Base-by-base conservation (phyloP, 2,329 filamentous ascomycete species). In the Penicillium fuscoglaucum region DNA sequence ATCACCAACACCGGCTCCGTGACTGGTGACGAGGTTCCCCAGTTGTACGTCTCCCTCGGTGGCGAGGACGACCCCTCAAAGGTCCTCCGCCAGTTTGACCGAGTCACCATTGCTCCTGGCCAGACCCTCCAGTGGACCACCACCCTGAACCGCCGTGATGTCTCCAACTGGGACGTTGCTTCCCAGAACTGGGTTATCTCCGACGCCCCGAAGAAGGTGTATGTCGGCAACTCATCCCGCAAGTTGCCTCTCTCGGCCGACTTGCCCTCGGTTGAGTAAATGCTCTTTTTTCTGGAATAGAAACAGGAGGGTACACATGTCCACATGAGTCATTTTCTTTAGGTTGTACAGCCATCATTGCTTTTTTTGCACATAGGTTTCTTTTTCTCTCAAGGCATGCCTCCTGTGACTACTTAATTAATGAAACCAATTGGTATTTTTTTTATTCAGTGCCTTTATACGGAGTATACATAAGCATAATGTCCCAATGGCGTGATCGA, bases 121-220 rank as follows among this genome's bases (percentile, higher is more conserved):
- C 74, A 85, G 74, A 85, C 82, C 52, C 81, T 79, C 4, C 84
- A 81, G 2, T 96, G 95, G 79, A 80, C 74, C 0, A 87, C 85
- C 0, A 83, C 87, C 17, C 76, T 97, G 55, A 92, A 87, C 6
- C 84, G 93, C 40, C 86, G 91, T 57, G 93, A 97, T 70, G 66
- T 97, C 56, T 91, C 88, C 72, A 95, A 92, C 78, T 97, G 93
- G 93, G 90, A 96, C 66, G 79, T 84, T 0, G 81, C 71, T 1
- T 73, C 78, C n/a, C 93, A 97, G 81, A 88, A 97, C 79, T 98
- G 93, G 93, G 84, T 91, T 46, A 79, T 87, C 54, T 79, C 78
- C 31, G 67, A 77, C 24, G 80, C 84, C 65, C 74, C 80, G 52
- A 87, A 87, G 79, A 86, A 78, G 57, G 80, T 86, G 41, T 83